phyloP scores from a whole-genome alignment of 306 rosid species.

The Vachellia pachyceras region DNA sequence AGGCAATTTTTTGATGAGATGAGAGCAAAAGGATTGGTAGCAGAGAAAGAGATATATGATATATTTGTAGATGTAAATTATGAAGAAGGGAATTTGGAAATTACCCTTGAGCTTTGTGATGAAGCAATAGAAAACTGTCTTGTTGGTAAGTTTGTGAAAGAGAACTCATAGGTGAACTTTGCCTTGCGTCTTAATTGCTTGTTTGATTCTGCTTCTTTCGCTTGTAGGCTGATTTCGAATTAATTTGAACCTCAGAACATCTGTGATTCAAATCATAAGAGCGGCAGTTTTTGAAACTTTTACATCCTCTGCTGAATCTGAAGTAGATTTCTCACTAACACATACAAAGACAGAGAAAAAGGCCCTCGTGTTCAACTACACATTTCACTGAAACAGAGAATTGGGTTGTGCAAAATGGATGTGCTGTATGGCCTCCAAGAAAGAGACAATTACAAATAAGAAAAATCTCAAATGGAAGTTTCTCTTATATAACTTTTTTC shows the following conservation, averaged over 20 bases:
- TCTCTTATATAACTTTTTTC: constrained; percentile 30
- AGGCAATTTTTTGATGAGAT: constrained; percentile 83
- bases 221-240: constrained; percentile 36
- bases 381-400: not conserved
- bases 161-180: constrained; percentile 42
- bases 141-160: constrained; percentile 40
- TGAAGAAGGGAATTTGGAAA: constrained; percentile 78
- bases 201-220: constrained; percentile 22
- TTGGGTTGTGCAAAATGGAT: constrained; percentile 35
- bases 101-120: constrained; percentile 82
- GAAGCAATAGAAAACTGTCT: constrained; percentile 85
- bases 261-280: constrained; percentile 23
- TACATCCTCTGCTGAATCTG: constrained; percentile 17
- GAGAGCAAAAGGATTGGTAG: constrained; percentile 72
- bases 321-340: constrained; percentile 28
- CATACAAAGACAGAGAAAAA: not conserved
- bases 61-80: constrained; percentile 77
- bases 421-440: constrained; percentile 1
- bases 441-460: constrained; percentile 18
- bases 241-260: constrained; percentile 33
- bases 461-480: constrained; percentile 29
- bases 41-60: constrained; percentile 76
- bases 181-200: constrained; percentile 29
- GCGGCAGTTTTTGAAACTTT: constrained; percentile 10
- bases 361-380: not conserved